Evolutionary conservation across 73 alveolate species (phyloP).

Genomic region (Stentor roeselii): DNA sequence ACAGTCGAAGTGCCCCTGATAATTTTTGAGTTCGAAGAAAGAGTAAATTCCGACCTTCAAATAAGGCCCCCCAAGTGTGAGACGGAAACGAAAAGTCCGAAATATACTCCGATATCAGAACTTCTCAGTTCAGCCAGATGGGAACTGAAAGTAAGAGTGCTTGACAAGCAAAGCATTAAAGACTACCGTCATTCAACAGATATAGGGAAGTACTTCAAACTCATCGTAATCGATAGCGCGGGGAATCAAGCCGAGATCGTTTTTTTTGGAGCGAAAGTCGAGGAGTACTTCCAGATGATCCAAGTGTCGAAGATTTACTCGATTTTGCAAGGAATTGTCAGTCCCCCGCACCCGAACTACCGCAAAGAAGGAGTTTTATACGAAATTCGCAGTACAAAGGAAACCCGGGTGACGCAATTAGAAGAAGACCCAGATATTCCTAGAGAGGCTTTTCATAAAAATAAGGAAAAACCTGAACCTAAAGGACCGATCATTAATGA

Average conservation of each 20-base stretch:
- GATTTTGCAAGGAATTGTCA: background rate
- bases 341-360: background rate
- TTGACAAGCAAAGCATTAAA: background rate
- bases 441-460: too few species aligned
- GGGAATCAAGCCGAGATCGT: background rate
- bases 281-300: background rate
- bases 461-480: too few species aligned
- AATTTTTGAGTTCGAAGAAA: background rate
- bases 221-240: background rate
- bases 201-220: too few species aligned
- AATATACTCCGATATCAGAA: background rate
- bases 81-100: background rate
- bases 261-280: background rate
- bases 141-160: background rate
- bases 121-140: background rate
- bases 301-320: background rate
- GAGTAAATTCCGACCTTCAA: background rate
- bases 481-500: too few species aligned
- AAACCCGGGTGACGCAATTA: background rate
- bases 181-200: background rate
- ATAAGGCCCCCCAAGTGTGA: background rate
- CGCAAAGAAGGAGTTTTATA: background rate
- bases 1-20: background rate
- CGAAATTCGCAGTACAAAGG: background rate
- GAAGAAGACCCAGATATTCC: too few species aligned